Evolutionary conservation across 306 rosid genomes (phyloP).

Genomic region (Cucurbita argyrosperma): DNA sequence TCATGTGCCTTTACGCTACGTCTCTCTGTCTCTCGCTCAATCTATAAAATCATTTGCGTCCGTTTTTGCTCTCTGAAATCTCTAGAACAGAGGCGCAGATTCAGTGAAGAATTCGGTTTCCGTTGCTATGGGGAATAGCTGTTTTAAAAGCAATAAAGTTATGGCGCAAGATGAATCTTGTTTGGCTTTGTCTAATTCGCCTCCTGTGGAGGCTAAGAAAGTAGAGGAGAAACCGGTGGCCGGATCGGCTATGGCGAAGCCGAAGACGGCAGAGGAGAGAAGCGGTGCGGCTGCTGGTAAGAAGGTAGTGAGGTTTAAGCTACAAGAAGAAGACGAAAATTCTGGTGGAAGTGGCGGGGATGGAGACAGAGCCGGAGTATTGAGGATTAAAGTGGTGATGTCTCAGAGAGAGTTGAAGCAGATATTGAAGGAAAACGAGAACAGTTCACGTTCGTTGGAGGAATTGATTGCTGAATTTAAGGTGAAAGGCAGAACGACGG

Average conservation of each 20-base stretch:
- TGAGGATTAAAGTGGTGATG: slow-evolving; percentile 71
- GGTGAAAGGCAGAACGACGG: slow-evolving; percentile 27
- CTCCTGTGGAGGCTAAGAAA: background rate
- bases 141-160: slow-evolving; percentile 30
- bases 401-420: slow-evolving; percentile 54
- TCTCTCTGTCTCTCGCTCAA: background rate
- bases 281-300: background rate
- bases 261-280: background rate
- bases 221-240: background rate
- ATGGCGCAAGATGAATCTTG: slow-evolving; percentile 24
- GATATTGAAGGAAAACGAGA: slow-evolving; percentile 26
- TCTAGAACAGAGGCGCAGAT: background rate
- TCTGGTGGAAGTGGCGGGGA: slow-evolving; percentile 7
- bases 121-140: slow-evolving; percentile 48
- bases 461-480: slow-evolving; percentile 38
- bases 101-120: background rate
- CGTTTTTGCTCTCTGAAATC: background rate
- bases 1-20: slow-evolving; percentile 42
- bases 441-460: slow-evolving; percentile 23
- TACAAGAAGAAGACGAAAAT: slow-evolving; percentile 1
- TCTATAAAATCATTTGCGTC: background rate
- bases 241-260: slow-evolving; percentile 7
- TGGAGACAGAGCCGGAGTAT: slow-evolving; percentile 16
- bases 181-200: background rate
- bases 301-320: slow-evolving; percentile 8